Conservation (phyloP, 305 asterid species). For the Withania somnifera region DNA sequence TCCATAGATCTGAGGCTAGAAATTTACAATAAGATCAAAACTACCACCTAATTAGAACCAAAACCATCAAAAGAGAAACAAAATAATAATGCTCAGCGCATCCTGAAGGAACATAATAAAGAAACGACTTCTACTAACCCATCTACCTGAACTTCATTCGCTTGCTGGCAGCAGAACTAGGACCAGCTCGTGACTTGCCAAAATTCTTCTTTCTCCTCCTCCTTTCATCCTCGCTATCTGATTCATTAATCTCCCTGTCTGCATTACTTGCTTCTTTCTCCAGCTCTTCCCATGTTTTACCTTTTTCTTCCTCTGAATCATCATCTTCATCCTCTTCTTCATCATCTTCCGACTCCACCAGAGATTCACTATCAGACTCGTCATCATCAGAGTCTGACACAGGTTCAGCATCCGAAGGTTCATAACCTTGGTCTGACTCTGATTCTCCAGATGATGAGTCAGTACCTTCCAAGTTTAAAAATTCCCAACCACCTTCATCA, state of each 20-base stretch:
- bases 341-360: conserved; percentile 59
- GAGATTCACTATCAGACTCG: conserved; percentile 45
- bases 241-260: conserved; percentile 57
- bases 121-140: not conserved
- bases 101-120: not conserved
- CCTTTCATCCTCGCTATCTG: conserved; percentile 69
- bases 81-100: not conserved
- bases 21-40: not conserved
- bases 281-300: conserved; percentile 82
- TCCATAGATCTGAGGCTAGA: not conserved
- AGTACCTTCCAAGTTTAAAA: conserved; percentile 61
- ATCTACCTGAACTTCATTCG: conserved; percentile 36
- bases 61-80: not conserved
- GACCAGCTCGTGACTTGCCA: conserved; percentile 43
- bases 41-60: not conserved
- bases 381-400: conserved; percentile 62
- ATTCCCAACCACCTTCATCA: conserved; percentile 84
- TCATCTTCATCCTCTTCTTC: conserved; percentile 50
- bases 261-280: conserved; percentile 77
- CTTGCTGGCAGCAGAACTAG: conserved; percentile 25
- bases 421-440: conserved; percentile 56
- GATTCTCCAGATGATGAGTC: conserved; percentile 61
- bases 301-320: conserved; percentile 54
- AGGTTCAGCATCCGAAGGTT: conserved; percentile 63
- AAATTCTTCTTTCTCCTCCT: conserved; percentile 30